Percentiles rank a stretch among this genome's conserved stretches.
phyloP scores from a whole-genome alignment of 371 early-diverging fungal genomes.

The Entomophthora muscae region DNA sequence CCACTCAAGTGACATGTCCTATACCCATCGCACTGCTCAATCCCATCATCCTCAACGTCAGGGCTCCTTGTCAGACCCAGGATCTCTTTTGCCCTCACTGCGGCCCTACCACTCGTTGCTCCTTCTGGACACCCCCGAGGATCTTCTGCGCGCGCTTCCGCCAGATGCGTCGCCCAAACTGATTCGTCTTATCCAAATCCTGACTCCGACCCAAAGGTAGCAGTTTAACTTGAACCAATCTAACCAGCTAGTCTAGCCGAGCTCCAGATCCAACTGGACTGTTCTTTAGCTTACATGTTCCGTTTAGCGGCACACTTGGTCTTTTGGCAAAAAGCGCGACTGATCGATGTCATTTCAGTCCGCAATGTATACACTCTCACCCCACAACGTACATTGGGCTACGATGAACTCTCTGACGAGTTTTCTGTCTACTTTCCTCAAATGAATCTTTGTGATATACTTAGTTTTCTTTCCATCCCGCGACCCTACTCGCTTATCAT shows the following conservation, averaged over 20 bases:
- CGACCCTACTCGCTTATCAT: slow-evolving; percentile 45
- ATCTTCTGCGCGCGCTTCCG: slow-evolving; percentile 55
- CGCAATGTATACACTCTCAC: slow-evolving; percentile 66
- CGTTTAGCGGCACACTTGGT: slow-evolving; percentile 75
- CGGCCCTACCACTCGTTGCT: slow-evolving; percentile 75
- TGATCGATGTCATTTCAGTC: slow-evolving; percentile 62
- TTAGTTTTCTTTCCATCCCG: slow-evolving; percentile 54
- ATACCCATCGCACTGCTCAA: no score
- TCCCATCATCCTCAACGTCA: slow-evolving; percentile 22
- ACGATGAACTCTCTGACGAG: slow-evolving; percentile 21
- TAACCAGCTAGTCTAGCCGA: slow-evolving; percentile 56
- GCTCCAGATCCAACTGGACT: slow-evolving; percentile 60
- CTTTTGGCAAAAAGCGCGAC: slow-evolving; percentile 75
- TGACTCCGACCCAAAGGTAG: slow-evolving; percentile 69
- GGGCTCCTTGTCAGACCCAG: no score
- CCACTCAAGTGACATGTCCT: no score
- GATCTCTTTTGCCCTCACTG: slow-evolving; percentile 28
- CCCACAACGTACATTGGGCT: slow-evolving; percentile 15
- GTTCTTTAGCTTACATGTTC: slow-evolving; percentile 79
- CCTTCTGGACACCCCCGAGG: slow-evolving; percentile 64
- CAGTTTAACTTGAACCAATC: background rate
- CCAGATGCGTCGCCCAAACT: slow-evolving; percentile 70
- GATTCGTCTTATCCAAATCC: slow-evolving; percentile 63
- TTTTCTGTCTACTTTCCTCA: slow-evolving; percentile 44
- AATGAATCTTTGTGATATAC: slow-evolving; percentile 42